phyloP scores from a whole-genome alignment of 1,139 yeast species.

The Geotrichum histeridarum region DNA sequence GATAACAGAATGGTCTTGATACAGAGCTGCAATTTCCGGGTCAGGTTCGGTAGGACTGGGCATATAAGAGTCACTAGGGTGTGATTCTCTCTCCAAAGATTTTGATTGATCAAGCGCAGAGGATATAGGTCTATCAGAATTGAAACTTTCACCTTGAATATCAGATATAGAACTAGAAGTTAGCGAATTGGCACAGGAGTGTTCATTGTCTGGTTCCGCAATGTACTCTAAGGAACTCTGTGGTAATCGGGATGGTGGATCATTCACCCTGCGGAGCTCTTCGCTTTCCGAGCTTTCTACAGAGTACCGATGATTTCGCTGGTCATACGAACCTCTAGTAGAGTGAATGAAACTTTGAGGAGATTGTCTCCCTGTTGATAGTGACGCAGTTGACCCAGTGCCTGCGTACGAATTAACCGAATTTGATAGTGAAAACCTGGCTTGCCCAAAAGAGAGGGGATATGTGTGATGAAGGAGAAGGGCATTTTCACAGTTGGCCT shows the following conservation, averaged over 20 bases:
- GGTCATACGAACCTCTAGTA: slow-evolving; percentile 9
- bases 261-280: background rate
- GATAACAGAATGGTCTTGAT: slow-evolving; percentile 31
- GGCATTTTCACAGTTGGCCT: too few relatives aligned
- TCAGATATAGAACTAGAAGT: background rate
- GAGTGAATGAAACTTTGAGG: slow-evolving; percentile 13
- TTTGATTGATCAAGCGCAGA: too few relatives aligned
- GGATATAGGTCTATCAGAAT: too few relatives aligned
- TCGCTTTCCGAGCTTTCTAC: background rate
- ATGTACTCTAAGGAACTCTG: slow-evolving; percentile 2
- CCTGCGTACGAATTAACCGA: slow-evolving; percentile 7
- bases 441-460: too few relatives aligned
- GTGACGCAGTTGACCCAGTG: slow-evolving; percentile 15
- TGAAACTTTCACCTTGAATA: too few relatives aligned
- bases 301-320: background rate
- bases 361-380: slow-evolving; percentile 14
- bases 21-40: slow-evolving; percentile 33
- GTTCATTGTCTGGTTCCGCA: background rate
- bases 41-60: slow-evolving; percentile 9
- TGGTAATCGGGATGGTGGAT: background rate
- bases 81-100: background rate
- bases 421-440: background rate
- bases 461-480: too few relatives aligned
- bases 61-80: background rate
- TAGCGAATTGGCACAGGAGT: background rate